Conservation (phyloP, 495 filamentous ascomycete genomes). For the Lasiosphaeria ovina region DNA sequence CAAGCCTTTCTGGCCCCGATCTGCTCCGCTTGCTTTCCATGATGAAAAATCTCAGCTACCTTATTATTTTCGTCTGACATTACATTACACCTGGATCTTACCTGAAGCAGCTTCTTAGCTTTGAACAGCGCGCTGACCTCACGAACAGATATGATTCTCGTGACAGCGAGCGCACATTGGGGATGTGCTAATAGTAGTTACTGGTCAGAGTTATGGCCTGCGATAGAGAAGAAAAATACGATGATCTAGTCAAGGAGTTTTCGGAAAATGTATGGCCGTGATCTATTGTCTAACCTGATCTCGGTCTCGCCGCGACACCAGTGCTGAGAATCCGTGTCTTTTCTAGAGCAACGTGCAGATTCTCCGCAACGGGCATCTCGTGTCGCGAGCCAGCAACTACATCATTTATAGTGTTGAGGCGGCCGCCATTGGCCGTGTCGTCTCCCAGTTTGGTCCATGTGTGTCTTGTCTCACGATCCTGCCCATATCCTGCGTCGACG, state of each 20-base stretch:
- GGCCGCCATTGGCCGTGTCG: constrained; percentile 79
- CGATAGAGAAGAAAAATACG: constrained; percentile 81
- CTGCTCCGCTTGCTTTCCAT: constrained; percentile 59
- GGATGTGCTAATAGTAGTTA: constrained; percentile 10
- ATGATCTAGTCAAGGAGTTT: constrained; percentile 74
- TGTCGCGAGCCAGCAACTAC: constrained; percentile 91
- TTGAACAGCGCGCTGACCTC: neutral
- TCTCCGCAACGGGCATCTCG: constrained; percentile 86
- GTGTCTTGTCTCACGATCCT: constrained; percentile 40
- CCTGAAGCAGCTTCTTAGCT: neutral
- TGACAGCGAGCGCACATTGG: neutral
- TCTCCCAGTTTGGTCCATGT: constrained; percentile 87
- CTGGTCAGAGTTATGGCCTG: constrained; percentile 82
- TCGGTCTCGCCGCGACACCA: constrained; percentile 26
- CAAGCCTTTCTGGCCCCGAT: constrained; percentile 40
- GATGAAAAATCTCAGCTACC: constrained; percentile 99
- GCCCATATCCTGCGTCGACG: constrained; percentile 12
- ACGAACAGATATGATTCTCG: too few relatives aligned
- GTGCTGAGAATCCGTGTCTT: constrained; percentile 54
- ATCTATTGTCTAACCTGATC: constrained; percentile 24
- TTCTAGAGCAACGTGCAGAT: constrained; percentile 70
- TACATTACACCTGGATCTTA: constrained; percentile 6
- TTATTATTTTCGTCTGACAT: constrained; percentile 83
- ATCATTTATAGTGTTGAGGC: constrained; percentile 98
- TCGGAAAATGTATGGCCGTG: constrained; percentile 57